Evolutionary conservation across 2,329 filamentous ascomycete species (phyloP), one percentile per base, ranked within the genome.

Genomic region (Phaeophleospora eucalypticola): DNA sequence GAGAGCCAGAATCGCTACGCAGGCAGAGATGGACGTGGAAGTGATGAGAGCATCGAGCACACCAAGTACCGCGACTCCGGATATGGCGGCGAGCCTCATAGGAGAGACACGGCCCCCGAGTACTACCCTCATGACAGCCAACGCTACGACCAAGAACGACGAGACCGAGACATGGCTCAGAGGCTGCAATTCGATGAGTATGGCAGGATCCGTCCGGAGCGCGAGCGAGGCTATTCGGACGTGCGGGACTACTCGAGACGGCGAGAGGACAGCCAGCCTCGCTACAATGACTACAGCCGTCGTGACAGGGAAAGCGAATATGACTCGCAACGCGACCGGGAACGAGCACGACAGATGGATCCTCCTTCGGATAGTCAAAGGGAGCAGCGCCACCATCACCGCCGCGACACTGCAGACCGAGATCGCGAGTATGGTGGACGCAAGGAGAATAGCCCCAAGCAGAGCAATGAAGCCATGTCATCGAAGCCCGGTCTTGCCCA

Each of bases 11-110:
- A 54, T 35, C 44, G 59, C 45, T 19, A 66, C 57, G 53, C 50
- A 53, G 18, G 64, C 61, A 59, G 58, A 10, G 59, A 60, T 46
- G 58, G 51, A 17, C 52, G 62, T 21, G 58, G 58, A n/a, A 67
- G 65, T 41, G 70, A 73, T 44, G 68, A 71, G 34, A 63, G 62
- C n/a, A 60, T 71, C 24, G 67, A 71, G 43, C 65, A 65, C 24
- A 61, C 66, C 41, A 60, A 67, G 4, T 53, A 58, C 37, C 45
- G 57, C 14, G 62, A 63, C 39, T 58, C 60, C 21, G 60, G 52
- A n/a, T 60, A 60, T 38, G 50, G 42, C n/a, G n/a, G n/a, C n/a
- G 50, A 58, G 46, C 57, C 52, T n/a, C 51, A 58, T 43, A 56
- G 61, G 4, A 49, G 61, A 16, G 63, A 65, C 7, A 57, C 59